Conservation (phyloP, 2,329 filamentous ascomycete species). For the Orbilia javanica region DNA sequence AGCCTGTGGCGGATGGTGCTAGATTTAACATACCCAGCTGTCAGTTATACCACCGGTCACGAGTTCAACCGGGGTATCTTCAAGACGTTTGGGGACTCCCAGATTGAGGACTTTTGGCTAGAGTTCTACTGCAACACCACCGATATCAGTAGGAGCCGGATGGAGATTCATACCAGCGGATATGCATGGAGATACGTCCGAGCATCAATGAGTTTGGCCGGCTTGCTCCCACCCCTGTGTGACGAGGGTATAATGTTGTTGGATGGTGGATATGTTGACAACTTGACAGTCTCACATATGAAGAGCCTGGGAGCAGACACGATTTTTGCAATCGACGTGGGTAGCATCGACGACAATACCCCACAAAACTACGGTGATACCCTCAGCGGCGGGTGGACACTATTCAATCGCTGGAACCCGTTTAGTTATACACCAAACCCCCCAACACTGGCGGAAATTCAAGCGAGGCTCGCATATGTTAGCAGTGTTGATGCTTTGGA, state of each 20-base stretch:
- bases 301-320: conserved; percentile 91
- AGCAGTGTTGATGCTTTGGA: conserved; percentile 94
- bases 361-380: conserved; percentile 95
- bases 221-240: conserved; percentile 90
- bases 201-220: conserved; percentile 95
- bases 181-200: conserved; percentile 98
- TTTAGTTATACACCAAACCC: conserved; percentile 90
- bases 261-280: conserved; percentile 97
- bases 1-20: conserved; percentile 99
- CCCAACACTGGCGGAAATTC: conserved; percentile 94
- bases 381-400: conserved; percentile 93
- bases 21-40: conserved; percentile 94
- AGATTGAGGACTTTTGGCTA: conserved; percentile 99
- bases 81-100: conserved; percentile 95
- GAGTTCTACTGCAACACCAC: conserved; percentile 99
- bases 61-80: conserved; percentile 99
- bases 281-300: conserved; percentile 97
- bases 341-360: conserved; percentile 88
- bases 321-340: conserved; percentile 96
- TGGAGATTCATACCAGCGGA: conserved; percentile 93
- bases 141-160: conserved; percentile 93
- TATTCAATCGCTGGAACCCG: conserved; percentile 96
- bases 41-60: conserved; percentile 94
- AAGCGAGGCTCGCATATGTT: conserved; percentile 93
- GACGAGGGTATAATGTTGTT: conserved; percentile 97